Base-by-base conservation (phyloP, 768 basidiomycete species). In the Zangia roseola region DNA sequence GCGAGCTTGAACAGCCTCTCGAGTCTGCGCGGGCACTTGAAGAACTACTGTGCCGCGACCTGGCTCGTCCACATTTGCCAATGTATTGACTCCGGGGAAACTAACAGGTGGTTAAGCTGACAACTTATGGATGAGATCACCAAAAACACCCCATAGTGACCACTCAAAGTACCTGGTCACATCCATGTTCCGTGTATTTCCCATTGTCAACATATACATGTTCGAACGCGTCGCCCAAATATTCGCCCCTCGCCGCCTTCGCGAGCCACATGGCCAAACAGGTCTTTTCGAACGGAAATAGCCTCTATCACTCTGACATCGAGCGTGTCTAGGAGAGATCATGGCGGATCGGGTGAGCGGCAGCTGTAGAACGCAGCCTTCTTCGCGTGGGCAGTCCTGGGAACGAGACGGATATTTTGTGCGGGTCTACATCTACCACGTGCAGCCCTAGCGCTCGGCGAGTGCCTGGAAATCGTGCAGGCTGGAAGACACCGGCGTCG, bases 241-340 rank as follows among this genome's bases (percentile, higher is more conserved):
- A 37, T 72, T 98, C 10, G 91, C 94, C 56, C 97, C 98, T 55
- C 95, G 97, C 0, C 82, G 97, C 6, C 78, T 84, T 37, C 80
- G 94, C 26, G 94, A 97, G 56, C 93, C 95, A 69, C 84, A 95
- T 17, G 97, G 95, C 2, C 88, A 91, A 45, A 0, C 95, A 94
- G 3, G 94, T 99, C 5, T 91, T 99, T 64, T 94, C 95, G 0
- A 99, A 99, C 67, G 97, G 97, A 24, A 98, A 97, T 67, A 82
- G 97, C 50, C 82, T 97, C 12, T 91, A 85, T 65, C 79, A 86
- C 37, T 77, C 82, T n/a, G 94, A 98, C 67, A 80, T 97, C 40
- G 75, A 78, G 43, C 71, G 74, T 97, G 94, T 66, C 71, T 99
- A 28, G 77, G 79, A 20, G 80, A 81, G 42, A 99, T 97, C 0